Evolutionary conservation across 371 early-diverging fungal species (phyloP).

Genomic region (Thermomucor indicae-seudaticae): DNA sequence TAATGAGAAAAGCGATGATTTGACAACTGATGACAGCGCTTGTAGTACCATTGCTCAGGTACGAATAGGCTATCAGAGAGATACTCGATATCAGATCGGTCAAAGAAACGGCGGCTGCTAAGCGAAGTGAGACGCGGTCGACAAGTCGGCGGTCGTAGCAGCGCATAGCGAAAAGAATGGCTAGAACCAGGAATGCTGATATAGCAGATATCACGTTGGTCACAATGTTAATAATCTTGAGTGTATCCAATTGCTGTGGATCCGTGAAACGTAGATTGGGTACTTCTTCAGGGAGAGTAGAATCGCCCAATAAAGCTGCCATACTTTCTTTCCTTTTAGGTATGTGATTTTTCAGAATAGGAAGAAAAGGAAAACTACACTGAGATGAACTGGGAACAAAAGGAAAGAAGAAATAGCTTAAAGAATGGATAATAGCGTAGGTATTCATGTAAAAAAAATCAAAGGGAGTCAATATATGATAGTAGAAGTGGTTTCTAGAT

Average conservation of each 20-base stretch:
- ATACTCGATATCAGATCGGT: conserved; percentile 14
- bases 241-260: conserved; percentile 2
- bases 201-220: conserved; percentile 11
- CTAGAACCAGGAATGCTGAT: conserved; percentile 11
- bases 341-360: no score
- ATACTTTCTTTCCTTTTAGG: no score
- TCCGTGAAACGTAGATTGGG: conserved; percentile 9
- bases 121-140: conserved; percentile 19
- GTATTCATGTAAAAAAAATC: no score
- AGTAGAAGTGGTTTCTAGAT: no score
- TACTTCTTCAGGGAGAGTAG: conserved; percentile 3
- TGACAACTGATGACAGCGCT: no score
- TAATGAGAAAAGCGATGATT: conserved; percentile 13
- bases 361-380: no score
- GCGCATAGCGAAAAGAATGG: conserved; percentile 14
- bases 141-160: conserved; percentile 18
- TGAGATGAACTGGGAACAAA: no score
- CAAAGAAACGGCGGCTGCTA: conserved; percentile 16
- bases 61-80: conserved; percentile 10
- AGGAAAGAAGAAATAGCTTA: no score
- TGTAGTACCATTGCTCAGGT: not conserved
- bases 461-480: no score
- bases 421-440: no score
- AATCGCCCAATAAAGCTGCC: no score
- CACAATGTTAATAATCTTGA: conserved; percentile 11